phyloP scores from a whole-genome alignment of 1,284 basidiomycete species.

The Mycena sp. region DNA sequence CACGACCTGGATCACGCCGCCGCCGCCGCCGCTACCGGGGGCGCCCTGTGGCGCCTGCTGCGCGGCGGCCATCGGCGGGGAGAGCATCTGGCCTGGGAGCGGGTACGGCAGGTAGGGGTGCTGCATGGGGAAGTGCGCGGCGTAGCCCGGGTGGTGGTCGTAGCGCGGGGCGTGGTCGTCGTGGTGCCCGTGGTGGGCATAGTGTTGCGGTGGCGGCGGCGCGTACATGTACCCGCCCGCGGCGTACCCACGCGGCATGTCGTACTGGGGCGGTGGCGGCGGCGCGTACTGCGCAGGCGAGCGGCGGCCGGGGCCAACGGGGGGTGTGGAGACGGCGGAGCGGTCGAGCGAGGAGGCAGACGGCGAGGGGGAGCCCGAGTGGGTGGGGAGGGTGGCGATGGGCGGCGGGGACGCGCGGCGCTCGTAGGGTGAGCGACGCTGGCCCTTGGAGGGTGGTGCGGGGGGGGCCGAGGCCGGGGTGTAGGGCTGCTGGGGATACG shows the following conservation, averaged over 20 bases:
- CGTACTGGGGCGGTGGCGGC: slow-evolving; percentile 1
- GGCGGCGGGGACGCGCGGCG: slow-evolving; percentile 23
- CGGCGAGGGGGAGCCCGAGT: slow-evolving; percentile 19
- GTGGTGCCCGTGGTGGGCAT: not conserved
- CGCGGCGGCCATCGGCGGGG: slow-evolving; percentile 1
- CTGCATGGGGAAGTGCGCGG: slow-evolving; percentile 6
- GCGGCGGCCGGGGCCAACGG: not conserved
- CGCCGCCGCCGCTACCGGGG: not conserved
- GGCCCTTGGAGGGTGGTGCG: no score
- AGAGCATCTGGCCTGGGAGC: slow-evolving; percentile 16
- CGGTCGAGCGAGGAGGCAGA: slow-evolving; percentile 21
- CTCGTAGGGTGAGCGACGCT: slow-evolving; percentile 1
- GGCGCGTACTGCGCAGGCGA: not conserved
- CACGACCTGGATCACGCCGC: slow-evolving; percentile 10
- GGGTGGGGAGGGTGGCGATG: slow-evolving; percentile 21
- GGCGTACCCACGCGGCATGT: slow-evolving; percentile 10
- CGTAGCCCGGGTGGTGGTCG: not conserved
- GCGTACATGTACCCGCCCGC: slow-evolving; percentile 17
- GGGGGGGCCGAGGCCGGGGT: not conserved
- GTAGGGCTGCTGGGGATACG: slow-evolving; percentile 2
- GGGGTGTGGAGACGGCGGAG: slow-evolving; percentile 19
- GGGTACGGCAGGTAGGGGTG: slow-evolving; percentile 22
- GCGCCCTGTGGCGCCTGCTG: not conserved
- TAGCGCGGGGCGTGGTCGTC: not conserved
- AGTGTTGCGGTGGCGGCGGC: not conserved